phyloP scores from a whole-genome alignment of 306 rosid genomes.

The Medicago truncatula region DNA sequence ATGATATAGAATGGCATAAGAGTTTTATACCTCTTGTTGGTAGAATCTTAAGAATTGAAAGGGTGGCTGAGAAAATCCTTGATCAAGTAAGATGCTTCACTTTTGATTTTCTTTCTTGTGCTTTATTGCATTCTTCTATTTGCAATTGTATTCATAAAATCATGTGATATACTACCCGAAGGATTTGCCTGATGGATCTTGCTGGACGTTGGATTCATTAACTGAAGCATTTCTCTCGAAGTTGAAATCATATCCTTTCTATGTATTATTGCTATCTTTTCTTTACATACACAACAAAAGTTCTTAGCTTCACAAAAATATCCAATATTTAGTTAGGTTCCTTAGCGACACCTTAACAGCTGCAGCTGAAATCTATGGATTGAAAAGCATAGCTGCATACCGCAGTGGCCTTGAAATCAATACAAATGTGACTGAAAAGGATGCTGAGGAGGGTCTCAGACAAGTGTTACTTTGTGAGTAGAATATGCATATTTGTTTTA shows the following conservation, averaged over 20 bases:
- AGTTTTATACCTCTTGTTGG: constrained; percentile 68
- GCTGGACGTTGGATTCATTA: constrained; percentile 83
- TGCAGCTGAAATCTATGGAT: constrained; percentile 59
- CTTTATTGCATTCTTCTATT: too few relatives aligned
- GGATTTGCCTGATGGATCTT: constrained; percentile 61
- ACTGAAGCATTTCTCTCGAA: constrained; percentile 60
- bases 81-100: constrained; percentile 57
- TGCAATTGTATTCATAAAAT: not conserved
- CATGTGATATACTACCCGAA: constrained; percentile 30
- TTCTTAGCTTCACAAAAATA: too few relatives aligned
- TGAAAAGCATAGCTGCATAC: constrained; percentile 91
- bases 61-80: constrained; percentile 75
- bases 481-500: constrained; percentile 31
- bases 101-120: constrained; percentile 2
- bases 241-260: constrained; percentile 89
- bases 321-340: constrained; percentile 21
- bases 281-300: too few relatives aligned
- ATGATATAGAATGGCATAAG: constrained; percentile 73
- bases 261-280: not conserved
- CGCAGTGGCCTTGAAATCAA: constrained; percentile 86
- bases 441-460: constrained; percentile 73
- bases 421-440: constrained; percentile 55
- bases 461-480: constrained; percentile 61
- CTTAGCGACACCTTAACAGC: constrained; percentile 62
- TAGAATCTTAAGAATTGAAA: constrained; percentile 81